Conservation (phyloP, 805 yeast genomes). For the Sugiyamaella qingdaonensis region DNA sequence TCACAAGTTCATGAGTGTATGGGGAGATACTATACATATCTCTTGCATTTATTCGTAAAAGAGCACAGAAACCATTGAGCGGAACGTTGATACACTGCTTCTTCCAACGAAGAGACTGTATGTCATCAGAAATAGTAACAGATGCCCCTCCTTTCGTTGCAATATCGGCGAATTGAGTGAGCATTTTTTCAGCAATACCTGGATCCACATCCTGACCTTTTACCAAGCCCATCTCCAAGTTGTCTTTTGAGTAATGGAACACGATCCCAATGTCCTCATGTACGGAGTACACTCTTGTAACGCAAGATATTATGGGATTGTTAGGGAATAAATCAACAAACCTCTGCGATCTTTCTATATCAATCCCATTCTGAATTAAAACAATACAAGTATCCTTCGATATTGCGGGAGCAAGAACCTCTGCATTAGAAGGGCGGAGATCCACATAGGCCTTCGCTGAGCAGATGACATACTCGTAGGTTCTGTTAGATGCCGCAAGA, state of each 20-base stretch:
- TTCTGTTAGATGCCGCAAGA: neutral
- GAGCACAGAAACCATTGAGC: conserved; percentile 8
- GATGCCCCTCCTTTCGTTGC: conserved; percentile 3
- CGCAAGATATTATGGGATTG: conserved; percentile 8
- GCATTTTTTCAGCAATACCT: neutral
- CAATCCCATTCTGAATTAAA: conserved; percentile 8
- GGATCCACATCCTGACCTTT: conserved; percentile 6
- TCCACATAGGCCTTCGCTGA: conserved; percentile 9
- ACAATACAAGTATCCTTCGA: conserved; percentile 6
- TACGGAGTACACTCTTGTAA: conserved; percentile 7
- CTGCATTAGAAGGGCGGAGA: conserved; percentile 7
- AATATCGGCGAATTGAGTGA: conserved; percentile 5
- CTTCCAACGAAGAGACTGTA: conserved; percentile 8
- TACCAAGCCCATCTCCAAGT: conserved; percentile 5
- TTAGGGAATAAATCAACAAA: conserved; percentile 5
- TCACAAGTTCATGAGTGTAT: conserved; percentile 4
- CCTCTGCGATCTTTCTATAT: conserved; percentile 8
- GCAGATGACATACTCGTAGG: conserved; percentile 6
- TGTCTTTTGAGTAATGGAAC: conserved; percentile 7
- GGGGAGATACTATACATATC: conserved; percentile 6
- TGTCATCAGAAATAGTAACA: conserved; percentile 4
- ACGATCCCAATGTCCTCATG: conserved; percentile 6
- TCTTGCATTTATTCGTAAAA: conserved; percentile 7
- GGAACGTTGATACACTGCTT: conserved; percentile 9
- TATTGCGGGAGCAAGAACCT: neutral